phyloP scores from a whole-genome alignment of 2,329 filamentous ascomycete genomes.

The Amphichorda felina region DNA sequence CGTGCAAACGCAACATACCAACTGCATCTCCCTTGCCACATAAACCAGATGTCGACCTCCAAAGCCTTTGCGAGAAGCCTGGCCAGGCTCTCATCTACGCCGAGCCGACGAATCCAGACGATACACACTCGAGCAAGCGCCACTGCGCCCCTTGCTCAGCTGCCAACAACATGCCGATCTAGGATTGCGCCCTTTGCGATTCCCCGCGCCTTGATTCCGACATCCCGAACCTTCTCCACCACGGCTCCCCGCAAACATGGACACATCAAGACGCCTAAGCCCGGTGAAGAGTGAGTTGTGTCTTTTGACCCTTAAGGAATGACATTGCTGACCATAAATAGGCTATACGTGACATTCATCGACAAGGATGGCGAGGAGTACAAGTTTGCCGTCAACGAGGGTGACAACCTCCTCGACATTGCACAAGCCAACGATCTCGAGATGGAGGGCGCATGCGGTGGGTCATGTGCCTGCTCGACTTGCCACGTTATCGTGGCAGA shows the following conservation, averaged over 20 bases:
- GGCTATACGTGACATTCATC: slow-evolving; percentile 81
- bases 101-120: slow-evolving; percentile 16
- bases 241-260: slow-evolving; percentile 54
- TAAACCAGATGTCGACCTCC: slow-evolving; percentile 15
- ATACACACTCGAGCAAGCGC: slow-evolving; percentile 8
- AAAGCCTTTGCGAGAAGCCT: slow-evolving; percentile 19
- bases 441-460: slow-evolving; percentile 97
- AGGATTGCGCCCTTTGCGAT: neutral
- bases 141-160: neutral
- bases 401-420: slow-evolving; percentile 91
- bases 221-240: slow-evolving; percentile 48
- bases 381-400: slow-evolving; percentile 69
- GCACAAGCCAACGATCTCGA: slow-evolving; percentile 90
- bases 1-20: neutral
- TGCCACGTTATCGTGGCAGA: slow-evolving; percentile 80
- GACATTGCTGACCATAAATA: slow-evolving; percentile 18
- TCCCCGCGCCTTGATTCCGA: neutral
- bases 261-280: slow-evolving; percentile 72
- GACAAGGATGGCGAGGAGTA: slow-evolving; percentile 75
- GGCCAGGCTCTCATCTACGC: slow-evolving; percentile 15
- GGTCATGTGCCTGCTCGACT: slow-evolving; percentile 85
- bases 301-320: neutral
- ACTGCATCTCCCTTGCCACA: neutral
- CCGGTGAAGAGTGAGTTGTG: slow-evolving; percentile 75
- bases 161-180: neutral